Evolutionary conservation across 208 protist genomes (phyloP).

Genomic region (Trypanosoma avium): DNA sequence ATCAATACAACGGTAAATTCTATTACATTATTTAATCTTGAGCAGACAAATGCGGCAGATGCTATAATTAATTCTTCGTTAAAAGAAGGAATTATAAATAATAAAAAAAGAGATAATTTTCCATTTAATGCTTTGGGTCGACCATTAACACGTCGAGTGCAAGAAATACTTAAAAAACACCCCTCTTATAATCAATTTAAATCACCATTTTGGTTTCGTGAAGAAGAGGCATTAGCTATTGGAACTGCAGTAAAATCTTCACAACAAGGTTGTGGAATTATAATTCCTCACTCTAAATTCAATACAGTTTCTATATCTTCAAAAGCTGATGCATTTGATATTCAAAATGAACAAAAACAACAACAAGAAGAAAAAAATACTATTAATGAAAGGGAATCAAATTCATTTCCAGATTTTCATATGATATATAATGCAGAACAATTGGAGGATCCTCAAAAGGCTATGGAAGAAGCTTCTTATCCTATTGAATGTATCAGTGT

Average conservation of each 20-base stretch:
- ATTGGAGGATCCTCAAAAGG: constrained; percentile 34
- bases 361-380: neutral
- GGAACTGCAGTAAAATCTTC: constrained; percentile 26
- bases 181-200: constrained; percentile 21
- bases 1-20: neutral
- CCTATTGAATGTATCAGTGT: constrained; percentile 30
- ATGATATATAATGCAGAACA: constrained; percentile 57
- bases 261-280: constrained; percentile 27
- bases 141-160: neutral
- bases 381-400: neutral
- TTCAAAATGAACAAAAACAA: neutral
- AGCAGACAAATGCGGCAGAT: constrained; percentile 41
- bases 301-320: neutral
- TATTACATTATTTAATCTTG: constrained; percentile 55
- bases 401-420: neutral
- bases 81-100: neutral
- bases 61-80: neutral
- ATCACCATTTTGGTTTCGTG: constrained; percentile 40
- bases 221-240: constrained; percentile 26
- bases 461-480: constrained; percentile 16
- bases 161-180: neutral
- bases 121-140: constrained; percentile 14
- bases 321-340: neutral
- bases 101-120: neutral
- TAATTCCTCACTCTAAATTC: neutral